Percentiles rank a stretch among this genome's conserved stretches.
Evolutionary conservation across 495 filamentous ascomycete species (phyloP).

Genomic region (Chaetomium cochliodes): DNA sequence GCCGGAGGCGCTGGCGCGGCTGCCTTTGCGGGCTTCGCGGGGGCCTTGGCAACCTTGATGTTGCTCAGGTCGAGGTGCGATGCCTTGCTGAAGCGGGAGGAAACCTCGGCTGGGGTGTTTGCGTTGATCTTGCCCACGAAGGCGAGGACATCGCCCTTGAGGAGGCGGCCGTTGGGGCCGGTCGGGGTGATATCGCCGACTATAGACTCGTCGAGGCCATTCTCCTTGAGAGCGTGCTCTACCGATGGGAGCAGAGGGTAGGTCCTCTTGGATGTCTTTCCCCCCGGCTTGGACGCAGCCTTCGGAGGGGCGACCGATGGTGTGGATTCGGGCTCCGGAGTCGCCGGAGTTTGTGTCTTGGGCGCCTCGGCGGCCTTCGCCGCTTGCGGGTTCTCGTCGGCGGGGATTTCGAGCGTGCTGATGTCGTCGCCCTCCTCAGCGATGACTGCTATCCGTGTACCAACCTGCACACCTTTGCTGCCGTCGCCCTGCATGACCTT

Average conservation of each 20-base stretch:
- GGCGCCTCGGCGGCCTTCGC: conserved; percentile 27
- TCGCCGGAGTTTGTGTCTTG: conserved; percentile 28
- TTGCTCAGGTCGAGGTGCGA: conserved; percentile 88
- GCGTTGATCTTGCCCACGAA: conserved; percentile 75
- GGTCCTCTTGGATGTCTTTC: conserved; percentile 62
- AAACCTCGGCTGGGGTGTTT: conserved; percentile 66
- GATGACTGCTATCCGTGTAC: conserved; percentile 69
- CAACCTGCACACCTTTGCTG: conserved; percentile 68
- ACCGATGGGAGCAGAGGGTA: conserved; percentile 89
- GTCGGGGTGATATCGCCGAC: conserved; percentile 78
- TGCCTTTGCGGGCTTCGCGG: conserved; percentile 50
- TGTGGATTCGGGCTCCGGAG: conserved; percentile 30
- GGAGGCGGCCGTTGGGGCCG: conserved; percentile 82
- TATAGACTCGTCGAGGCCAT: conserved; percentile 68
- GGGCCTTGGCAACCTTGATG: conserved; percentile 73
- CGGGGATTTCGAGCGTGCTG: conserved; percentile 62
- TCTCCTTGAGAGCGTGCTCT: conserved; percentile 70
- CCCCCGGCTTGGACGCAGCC: conserved; percentile 39
- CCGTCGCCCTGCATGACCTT: conserved; percentile 74
- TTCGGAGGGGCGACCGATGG: conserved; percentile 36
- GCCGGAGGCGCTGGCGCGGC: conserved; percentile 44
- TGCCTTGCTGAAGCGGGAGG: conserved; percentile 67
- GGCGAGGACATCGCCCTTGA: conserved; percentile 94
- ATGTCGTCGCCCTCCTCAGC: conserved; percentile 76
- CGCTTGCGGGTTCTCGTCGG: conserved; percentile 48